These are phyloP conservation scores for Fusarium virguliforme DNA, from an alignment of 2,329 filamentous ascomycete genomes.

Conservation along the genomic window DNA sequence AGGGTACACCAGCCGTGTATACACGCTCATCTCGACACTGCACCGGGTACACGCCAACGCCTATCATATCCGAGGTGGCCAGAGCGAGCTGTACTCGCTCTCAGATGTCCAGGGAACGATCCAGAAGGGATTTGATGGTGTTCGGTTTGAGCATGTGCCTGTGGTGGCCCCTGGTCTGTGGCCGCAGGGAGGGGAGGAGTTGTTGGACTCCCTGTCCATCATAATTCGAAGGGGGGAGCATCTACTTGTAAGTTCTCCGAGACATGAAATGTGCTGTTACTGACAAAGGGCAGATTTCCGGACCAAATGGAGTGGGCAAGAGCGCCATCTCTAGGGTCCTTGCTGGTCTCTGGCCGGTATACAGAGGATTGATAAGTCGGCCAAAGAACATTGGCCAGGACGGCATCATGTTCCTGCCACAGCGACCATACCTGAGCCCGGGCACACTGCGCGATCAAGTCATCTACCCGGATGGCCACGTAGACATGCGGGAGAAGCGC, in stretches of 20 bases:
- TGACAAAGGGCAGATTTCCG: slow-evolving; percentile 76
- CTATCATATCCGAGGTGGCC: slow-evolving; percentile 79
- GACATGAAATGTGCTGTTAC: slow-evolving; percentile 5
- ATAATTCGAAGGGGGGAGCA: slow-evolving; percentile 93
- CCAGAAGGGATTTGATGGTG: slow-evolving; percentile 94
- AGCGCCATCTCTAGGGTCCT: slow-evolving; percentile 89
- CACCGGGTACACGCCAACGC: slow-evolving; percentile 94
- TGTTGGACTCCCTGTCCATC: slow-evolving; percentile 90
- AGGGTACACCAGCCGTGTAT: slow-evolving; percentile 95
- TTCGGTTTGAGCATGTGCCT: slow-evolving; percentile 93
- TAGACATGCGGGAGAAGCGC: slow-evolving; percentile 90
- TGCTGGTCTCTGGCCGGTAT: slow-evolving; percentile 95
- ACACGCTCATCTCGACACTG: slow-evolving; percentile 93
- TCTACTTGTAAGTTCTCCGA: slow-evolving; percentile 72
- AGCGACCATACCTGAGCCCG: slow-evolving; percentile 91
- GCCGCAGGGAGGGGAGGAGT: slow-evolving; percentile 91
- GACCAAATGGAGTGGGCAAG: slow-evolving; percentile 95
- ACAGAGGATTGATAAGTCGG: slow-evolving; percentile 90
- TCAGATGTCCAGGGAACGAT: slow-evolving; percentile 94
- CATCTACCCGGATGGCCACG: slow-evolving; percentile 95
- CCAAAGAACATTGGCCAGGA: slow-evolving; percentile 86
- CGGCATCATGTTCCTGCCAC: slow-evolving; percentile 98
- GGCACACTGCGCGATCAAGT: slow-evolving; percentile 97
- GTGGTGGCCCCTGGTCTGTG: slow-evolving; percentile 91
- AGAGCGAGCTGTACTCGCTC: slow-evolving; percentile 87